Evolutionary conservation across 345 rosid genomes (phyloP), one percentile per base, ranked within the genome.

Genomic region (Isatis tinctoria): DNA sequence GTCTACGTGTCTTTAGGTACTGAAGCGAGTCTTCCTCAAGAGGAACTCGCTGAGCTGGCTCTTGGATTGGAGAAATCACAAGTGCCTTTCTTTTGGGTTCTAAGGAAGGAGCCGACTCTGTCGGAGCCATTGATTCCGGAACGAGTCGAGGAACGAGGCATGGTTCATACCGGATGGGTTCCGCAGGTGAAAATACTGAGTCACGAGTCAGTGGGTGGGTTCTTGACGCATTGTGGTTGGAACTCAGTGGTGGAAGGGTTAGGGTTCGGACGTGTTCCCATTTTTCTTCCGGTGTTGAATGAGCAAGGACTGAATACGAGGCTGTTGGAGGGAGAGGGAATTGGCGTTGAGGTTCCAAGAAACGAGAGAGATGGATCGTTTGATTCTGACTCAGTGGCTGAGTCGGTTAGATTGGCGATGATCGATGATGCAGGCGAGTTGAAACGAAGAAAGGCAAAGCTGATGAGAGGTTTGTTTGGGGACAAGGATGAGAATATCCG

Each of bases 1-100:
- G 74, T 85, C 1, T 87, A 83, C 56, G 86, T 87, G 4, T 78
- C 85, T 13, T 18, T 87, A 18, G 91, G 87, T 24, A 83, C 81
- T 2, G 91, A 87, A 60, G 80, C 61, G 22, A 66, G 70, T 10
- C 44, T 85, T 66, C 68, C 49, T 28, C 57, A 11, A 35, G 66
- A 74, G 26, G 86, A 85, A 61, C 36, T 83, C 51, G 16, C 0
- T 1, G 76, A 80, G 72, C 51, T 87, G 14, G 88, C 86, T 48
- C 26, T 74, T 3, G 91, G 91, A 8, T 28, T 87, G 64, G 88
- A 85, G 66, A 74, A 73, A 18, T 83, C 91, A 3, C 48, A 41
- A 7, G 30, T 74, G 22, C 81, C 85, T 4, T 86, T 86, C 79
- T 20, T 86, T 20, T 86, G 88, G 90, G 85, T 56, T 6, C 74